Conservation (phyloP, 805 yeast species). For the Lipomyces starkeyi region DNA sequence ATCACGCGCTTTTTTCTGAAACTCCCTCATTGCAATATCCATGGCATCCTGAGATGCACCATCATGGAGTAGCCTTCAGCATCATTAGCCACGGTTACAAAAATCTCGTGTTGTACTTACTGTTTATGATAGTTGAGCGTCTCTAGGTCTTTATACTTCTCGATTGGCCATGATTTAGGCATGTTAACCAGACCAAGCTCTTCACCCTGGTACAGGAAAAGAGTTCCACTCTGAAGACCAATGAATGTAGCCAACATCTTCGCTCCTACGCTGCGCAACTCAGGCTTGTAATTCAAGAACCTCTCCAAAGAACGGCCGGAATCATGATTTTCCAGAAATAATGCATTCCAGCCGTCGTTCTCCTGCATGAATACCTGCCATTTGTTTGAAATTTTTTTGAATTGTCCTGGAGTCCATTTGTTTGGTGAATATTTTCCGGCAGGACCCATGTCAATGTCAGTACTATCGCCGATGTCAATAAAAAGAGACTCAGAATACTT, state of each 20-base stretch:
- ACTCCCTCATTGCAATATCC: conserved; percentile 34
- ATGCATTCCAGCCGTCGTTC: conserved; percentile 64
- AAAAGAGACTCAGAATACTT: not conserved
- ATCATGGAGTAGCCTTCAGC: not conserved
- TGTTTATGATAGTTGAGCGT: conserved; percentile 50
- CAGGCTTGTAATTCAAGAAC: conserved; percentile 54
- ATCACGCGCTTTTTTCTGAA: conserved; percentile 54
- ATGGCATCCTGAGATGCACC: conserved; percentile 12
- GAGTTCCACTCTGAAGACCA: conserved; percentile 58
- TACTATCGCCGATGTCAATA: not conserved
- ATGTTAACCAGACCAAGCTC: conserved; percentile 48
- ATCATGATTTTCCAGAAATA: conserved; percentile 65
- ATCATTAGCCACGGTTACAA: not conserved
- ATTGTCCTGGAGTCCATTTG: conserved; percentile 21
- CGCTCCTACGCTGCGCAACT: conserved; percentile 50
- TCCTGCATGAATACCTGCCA: conserved; percentile 50
- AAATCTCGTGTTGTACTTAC: not conserved
- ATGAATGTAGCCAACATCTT: conserved; percentile 57
- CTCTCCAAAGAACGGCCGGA: conserved; percentile 61
- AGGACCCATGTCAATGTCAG: conserved; percentile 27
- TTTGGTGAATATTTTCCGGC: conserved; percentile 26
- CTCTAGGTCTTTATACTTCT: conserved; percentile 59
- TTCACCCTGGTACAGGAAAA: conserved; percentile 66
- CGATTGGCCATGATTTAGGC: conserved; percentile 52
- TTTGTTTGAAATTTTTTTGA: conserved; percentile 29